phyloP scores from a whole-genome alignment of 768 basidiomycete genomes.

The Suillus variegatus region DNA sequence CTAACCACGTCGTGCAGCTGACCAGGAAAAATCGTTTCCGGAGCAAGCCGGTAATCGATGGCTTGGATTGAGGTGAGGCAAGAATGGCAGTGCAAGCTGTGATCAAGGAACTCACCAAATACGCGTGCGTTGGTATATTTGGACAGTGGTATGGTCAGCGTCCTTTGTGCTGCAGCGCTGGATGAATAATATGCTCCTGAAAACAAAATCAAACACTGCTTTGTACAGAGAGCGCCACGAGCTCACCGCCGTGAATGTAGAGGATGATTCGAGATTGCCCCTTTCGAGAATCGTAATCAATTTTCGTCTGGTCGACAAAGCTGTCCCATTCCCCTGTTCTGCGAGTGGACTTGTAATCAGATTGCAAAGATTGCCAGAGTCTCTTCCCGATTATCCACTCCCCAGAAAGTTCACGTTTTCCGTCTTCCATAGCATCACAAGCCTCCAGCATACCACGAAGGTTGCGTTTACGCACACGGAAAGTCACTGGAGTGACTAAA shows the following conservation, averaged over 20 bases:
- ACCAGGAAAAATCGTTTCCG: slow-evolving; percentile 93
- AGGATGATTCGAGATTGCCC: slow-evolving; percentile 82
- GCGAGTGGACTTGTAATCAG: slow-evolving; percentile 68
- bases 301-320: slow-evolving; percentile 19
- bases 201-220: slow-evolving; percentile 7
- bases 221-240: background rate
- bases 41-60: slow-evolving; percentile 93
- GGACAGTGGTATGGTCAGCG: slow-evolving; percentile 88
- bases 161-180: slow-evolving; percentile 86
- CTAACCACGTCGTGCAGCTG: slow-evolving; percentile 84
- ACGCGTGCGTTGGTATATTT: slow-evolving; percentile 88
- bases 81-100: background rate
- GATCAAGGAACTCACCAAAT: slow-evolving; percentile 57
- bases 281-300: slow-evolving; percentile 29
- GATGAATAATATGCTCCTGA: slow-evolving; percentile 91
- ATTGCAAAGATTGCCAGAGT: slow-evolving; percentile 85
- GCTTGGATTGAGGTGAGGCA: slow-evolving; percentile 42
- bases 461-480: slow-evolving; percentile 69
- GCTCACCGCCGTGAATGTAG: slow-evolving; percentile 88
- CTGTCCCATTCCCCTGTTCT: slow-evolving; percentile 22
- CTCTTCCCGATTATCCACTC: slow-evolving; percentile 98
- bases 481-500: slow-evolving; percentile 92
- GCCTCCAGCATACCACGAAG: slow-evolving; percentile 80
- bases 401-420: slow-evolving; percentile 79
- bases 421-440: slow-evolving; percentile 75